A percentile compares a stretch with the other conserved stretches of the same genome.
Conservation (phyloP, 116 monocot genomes). For the Zostera marina region DNA sequence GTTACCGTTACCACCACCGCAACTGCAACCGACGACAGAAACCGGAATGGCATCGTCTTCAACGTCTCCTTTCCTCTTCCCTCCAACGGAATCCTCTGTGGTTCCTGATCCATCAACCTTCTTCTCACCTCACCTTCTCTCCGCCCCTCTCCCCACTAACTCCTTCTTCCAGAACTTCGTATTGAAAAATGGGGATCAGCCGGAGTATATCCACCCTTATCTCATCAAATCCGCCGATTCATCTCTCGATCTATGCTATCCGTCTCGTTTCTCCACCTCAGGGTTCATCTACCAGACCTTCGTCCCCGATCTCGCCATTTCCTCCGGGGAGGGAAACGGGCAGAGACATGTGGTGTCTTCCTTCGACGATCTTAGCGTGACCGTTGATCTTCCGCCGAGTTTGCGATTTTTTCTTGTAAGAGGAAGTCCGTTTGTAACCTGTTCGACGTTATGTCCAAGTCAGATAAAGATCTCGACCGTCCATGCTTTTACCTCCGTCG, state of each 20-base stretch:
- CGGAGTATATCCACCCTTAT: conserved; percentile 95
- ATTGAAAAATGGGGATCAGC: conserved; percentile 60
- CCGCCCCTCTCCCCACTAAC: conserved; percentile 80
- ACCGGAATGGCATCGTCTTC: neutral
- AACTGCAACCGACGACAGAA: neutral
- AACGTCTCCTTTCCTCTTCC: conserved; percentile 44
- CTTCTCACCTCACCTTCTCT: conserved; percentile 59
- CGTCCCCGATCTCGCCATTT: conserved; percentile 69
- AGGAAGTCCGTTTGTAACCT: conserved; percentile 55
- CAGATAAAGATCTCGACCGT: conserved; percentile 29
- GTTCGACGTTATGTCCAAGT: conserved; percentile 13
- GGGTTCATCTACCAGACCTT: conserved; percentile 79
- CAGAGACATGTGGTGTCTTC: conserved; percentile 35
- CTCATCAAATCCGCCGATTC: conserved; percentile 45
- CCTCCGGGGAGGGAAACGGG: conserved; percentile 10
- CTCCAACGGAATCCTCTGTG: conserved; percentile 29
- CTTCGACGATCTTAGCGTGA: conserved; percentile 66
- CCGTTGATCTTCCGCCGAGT: conserved; percentile 48
- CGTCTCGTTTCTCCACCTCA: conserved; percentile 42
- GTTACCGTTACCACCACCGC: conserved; percentile 1
- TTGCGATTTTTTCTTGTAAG: conserved; percentile 55
- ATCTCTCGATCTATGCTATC: conserved; percentile 57
- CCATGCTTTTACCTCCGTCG: conserved; percentile 46
- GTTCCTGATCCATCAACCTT: conserved; percentile 53
- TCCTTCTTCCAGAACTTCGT: conserved; percentile 91